Evolutionary conservation across 192 early-diverging fungal species (phyloP), one percentile per base, ranked within the genome.

Genomic region (Backusella westeae): DNA sequence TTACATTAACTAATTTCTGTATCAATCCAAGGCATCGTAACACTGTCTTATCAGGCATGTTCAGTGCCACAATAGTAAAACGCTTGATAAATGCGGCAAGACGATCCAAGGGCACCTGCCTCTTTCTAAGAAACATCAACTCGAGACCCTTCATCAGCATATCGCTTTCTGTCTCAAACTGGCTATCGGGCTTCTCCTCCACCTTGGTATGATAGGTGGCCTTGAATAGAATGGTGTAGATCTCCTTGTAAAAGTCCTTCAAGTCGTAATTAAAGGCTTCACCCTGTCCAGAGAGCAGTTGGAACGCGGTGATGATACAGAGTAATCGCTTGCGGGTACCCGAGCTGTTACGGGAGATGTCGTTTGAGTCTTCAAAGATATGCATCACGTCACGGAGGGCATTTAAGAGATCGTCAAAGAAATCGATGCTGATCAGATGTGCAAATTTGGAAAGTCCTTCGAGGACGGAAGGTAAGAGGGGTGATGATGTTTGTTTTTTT

Each of bases 361-460:
- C 76, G 23, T 91, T 86, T 75, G 77, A 85, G 2, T 83, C 86
- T 71, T 89, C 89, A 34, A 75, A 38, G 1, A 35, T 38, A 52
- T 86, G 81, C 85, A 94, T 92, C 23, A 98, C 94, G 53, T 88
- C 90, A 78, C 95, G 94, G 32, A 99, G 86, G 23, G 94, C 86
- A 29, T 91, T 85, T 56, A 99, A 81, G 77, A 99, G 82, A 82
- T 98, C 97, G 6, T 91, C 86, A 82, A 97, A 99, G 73, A 97
- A 97, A 73, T 99, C 97, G 29, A 99, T 91, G 76, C 93, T 96
- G 82, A 99, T 99, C 42, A 99, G 82, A 82, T 98, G 98, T 14
- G 97, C 94, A 86, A 96, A 99, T 75, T 90, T 46, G 32, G 92
- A 88, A 46, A 94, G 86, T 39, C 94, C 94, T 82, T 96, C 94